These are phyloP conservation scores for Rutstroemia sp. DNA, from an alignment of 2,329 filamentous ascomycete species.

Conservation along the genomic window DNA sequence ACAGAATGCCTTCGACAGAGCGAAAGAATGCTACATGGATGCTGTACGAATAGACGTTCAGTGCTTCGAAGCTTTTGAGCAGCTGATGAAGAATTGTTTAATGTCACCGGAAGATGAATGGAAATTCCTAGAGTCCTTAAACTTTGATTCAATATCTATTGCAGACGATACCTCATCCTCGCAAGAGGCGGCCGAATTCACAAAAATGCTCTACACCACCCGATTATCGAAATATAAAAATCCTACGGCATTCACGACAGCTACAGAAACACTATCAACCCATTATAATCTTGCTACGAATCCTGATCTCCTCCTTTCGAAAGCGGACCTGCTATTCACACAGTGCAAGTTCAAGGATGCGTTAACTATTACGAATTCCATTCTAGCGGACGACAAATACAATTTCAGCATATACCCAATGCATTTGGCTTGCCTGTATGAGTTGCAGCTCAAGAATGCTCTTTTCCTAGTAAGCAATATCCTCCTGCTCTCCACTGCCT, in stretches of 20 bases:
- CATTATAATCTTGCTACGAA: slow-evolving; percentile 86
- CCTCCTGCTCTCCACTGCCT: not conserved
- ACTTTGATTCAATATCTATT: slow-evolving; percentile 77
- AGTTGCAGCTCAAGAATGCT: slow-evolving; percentile 78
- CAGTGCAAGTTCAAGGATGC: slow-evolving; percentile 91
- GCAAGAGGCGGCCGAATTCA: slow-evolving; percentile 88
- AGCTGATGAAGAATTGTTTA: slow-evolving; percentile 93
- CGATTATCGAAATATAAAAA: slow-evolving; percentile 92
- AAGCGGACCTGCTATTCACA: slow-evolving; percentile 86
- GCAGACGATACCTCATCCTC: slow-evolving; percentile 57
- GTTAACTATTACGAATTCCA: slow-evolving; percentile 71
- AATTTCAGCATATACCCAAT: slow-evolving; percentile 85
- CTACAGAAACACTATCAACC: slow-evolving; percentile 84
- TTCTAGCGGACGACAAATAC: slow-evolving; percentile 78
- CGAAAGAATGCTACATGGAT: slow-evolving; percentile 97
- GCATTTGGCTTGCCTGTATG: slow-evolving; percentile 84
- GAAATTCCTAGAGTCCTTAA: slow-evolving; percentile 62
- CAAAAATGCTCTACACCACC: slow-evolving; percentile 93
- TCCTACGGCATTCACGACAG: slow-evolving; percentile 71
- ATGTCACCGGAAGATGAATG: slow-evolving; percentile 71
- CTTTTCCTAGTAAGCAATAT: slow-evolving; percentile 56
- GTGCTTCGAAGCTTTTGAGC: slow-evolving; percentile 96
- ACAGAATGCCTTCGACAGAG: slow-evolving; percentile 93
- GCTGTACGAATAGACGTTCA: slow-evolving; percentile 95
- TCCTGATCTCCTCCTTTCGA: slow-evolving; percentile 81